These are phyloP conservation scores for Dalbergia oliveri DNA, from an alignment of 306 rosid species.

Conservation along the genomic window DNA sequence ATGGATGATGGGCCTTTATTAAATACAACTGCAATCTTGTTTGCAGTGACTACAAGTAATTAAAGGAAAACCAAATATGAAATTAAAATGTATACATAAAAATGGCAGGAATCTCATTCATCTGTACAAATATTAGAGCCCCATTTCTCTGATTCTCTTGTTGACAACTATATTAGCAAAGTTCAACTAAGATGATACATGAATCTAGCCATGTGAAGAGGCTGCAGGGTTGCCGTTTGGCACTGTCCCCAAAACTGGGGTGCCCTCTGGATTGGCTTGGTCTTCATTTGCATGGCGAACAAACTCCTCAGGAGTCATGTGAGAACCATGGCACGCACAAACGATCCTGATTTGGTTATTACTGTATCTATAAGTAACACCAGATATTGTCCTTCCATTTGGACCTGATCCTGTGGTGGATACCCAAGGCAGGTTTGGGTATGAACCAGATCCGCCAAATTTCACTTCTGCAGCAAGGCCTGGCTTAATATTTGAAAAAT, in stretches of 20 bases:
- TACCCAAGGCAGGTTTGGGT: conserved; percentile 96
- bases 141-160: conserved; percentile 42
- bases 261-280: conserved; percentile 59
- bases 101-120: conserved; percentile 49
- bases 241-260: conserved; percentile 58
- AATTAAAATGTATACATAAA: conserved; percentile 37
- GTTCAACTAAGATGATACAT: conserved; percentile 45
- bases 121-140: conserved; percentile 44
- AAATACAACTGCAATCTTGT: conserved; percentile 49
- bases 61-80: conserved; percentile 14
- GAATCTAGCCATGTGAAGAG: conserved; percentile 76
- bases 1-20: conserved; percentile 49
- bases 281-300: conserved; percentile 83
- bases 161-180: conserved; percentile 40
- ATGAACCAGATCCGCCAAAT: conserved; percentile 91
- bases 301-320: conserved; percentile 92
- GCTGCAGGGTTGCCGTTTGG: conserved; percentile 76
- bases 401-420: conserved; percentile 87
- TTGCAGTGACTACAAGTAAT: conserved; percentile 49
- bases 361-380: conserved; percentile 83
- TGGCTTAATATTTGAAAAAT: conserved; percentile 81
- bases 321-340: conserved; percentile 93
- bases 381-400: conserved; percentile 88
- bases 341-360: conserved; percentile 80
- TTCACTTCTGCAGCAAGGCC: conserved; percentile 87